Base-by-base conservation (phyloP, 805 yeast species). In the Ogataea haglerorum region DNA sequence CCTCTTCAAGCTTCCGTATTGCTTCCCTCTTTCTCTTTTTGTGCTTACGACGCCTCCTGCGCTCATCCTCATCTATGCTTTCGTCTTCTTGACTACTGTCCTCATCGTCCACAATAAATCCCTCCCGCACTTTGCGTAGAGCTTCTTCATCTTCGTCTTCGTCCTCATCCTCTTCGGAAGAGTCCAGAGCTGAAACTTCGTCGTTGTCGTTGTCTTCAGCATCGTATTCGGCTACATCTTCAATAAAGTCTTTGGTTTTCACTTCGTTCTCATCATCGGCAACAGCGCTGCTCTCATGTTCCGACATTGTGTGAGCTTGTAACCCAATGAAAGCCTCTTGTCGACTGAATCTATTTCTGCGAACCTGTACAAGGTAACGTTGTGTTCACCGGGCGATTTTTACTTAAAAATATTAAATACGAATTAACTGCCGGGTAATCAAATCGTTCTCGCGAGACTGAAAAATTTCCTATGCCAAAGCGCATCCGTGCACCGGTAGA, bases 31-130 rank as follows among this genome's bases (percentile, higher is more conserved):
- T 60, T 57, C 70, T 60, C 63, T 68, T 65, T 43, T 68, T 65
- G 52, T 68, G 69, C 23, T 48, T 48, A 14, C 52, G 51, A 14
- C 51, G 49, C 34, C 45, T 49, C 48, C 61, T 57, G 47, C 64
- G 63, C 55, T 68, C 56, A 40, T 47, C 61, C 59, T 49, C 66
- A 28, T 58, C 57, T 4, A 37, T 28, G n/a, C 42, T 46, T 6
- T 47, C 50, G 10, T 46, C 68, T 30, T 61, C 73, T 3, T 60
- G 67, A 10, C 72, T 81, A 17, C 72, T 81, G n/a, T 76, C 85
- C 43, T 85, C 95, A 53, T 87, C 96, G 54, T 89, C 96, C 8
- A 87, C 97, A 55, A 91, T 90, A 63, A 91, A 89, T 0, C 96
- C 97, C 47, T 89, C 95, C 34, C 91, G 78, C 30, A 90, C 83